Percentiles rank a stretch among this genome's conserved stretches.
phyloP scores from a whole-genome alignment of 306 rosid genomes.

The Senna tora region DNA sequence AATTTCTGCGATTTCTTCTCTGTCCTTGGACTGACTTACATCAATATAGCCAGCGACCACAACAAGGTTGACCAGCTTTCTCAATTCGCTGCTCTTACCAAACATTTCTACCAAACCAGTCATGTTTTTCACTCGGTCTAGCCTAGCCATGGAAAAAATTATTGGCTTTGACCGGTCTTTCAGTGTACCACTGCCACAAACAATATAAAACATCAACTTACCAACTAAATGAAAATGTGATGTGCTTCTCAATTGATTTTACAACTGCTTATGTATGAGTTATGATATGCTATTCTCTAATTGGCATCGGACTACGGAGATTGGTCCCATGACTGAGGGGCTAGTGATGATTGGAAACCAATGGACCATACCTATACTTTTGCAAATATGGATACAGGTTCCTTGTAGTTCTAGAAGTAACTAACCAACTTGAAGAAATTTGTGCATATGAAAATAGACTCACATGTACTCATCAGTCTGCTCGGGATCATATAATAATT shows the following conservation, averaged over 20 bases:
- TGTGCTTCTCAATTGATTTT: neutral
- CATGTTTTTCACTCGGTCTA: conserved; percentile 61
- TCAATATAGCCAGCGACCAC: conserved; percentile 61
- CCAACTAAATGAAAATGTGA: conserved; percentile 3
- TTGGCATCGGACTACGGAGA: neutral
- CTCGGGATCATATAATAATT: conserved; percentile 55
- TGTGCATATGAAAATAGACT: conserved; percentile 33
- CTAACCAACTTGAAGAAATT: neutral
- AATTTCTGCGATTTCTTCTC: conserved; percentile 68
- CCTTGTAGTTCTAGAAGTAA: neutral
- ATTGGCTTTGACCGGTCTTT: conserved; percentile 60
- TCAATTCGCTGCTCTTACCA: conserved; percentile 53
- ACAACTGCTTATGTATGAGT: neutral
- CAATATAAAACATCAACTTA: neutral
- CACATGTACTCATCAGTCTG: conserved; percentile 59
- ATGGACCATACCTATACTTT: neutral
- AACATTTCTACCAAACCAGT: conserved; percentile 61
- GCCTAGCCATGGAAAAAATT: conserved; percentile 68
- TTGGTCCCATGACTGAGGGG: neutral
- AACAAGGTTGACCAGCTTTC: conserved; percentile 66
- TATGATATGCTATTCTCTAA: neutral
- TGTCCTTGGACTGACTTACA: conserved; percentile 54
- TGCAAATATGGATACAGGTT: neutral
- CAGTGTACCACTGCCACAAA: conserved; percentile 52
- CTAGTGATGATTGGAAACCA: neutral